These are phyloP conservation scores for Elaeis oleifera DNA, from an alignment of 202 grass and related monocot genomes.

Conservation along the genomic window DNA sequence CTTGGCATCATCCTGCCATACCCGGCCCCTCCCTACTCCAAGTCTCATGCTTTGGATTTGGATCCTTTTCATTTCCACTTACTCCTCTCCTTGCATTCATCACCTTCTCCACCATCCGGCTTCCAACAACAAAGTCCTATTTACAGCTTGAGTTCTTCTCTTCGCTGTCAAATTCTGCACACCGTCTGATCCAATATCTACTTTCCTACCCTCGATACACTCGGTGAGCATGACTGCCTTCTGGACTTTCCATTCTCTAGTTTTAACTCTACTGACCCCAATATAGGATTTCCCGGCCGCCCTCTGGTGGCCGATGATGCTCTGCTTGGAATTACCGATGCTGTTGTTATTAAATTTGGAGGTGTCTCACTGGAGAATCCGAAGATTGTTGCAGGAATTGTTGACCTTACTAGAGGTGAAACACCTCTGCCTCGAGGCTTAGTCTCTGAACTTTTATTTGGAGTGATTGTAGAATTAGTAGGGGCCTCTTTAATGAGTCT, in stretches of 20 bases:
- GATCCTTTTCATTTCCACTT: constrained; percentile 25
- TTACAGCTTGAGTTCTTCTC: not conserved
- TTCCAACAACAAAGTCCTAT: not conserved
- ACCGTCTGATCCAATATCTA: constrained; percentile 11
- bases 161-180: constrained; percentile 6
- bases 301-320: no score
- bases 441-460: constrained; percentile 22
- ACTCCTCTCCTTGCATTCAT: constrained; percentile 27
- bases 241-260: not conserved
- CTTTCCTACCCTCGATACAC: constrained; percentile 1
- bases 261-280: no score
- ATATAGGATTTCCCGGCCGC: no score
- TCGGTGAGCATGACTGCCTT: constrained; percentile 19
- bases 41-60: constrained; percentile 23
- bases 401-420: no score
- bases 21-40: constrained; percentile 22
- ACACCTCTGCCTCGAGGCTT: constrained; percentile 1
- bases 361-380: constrained; percentile 15
- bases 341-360: not conserved
- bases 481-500: not conserved
- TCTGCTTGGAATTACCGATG: not conserved
- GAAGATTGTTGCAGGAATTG: not conserved
- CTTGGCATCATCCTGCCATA: not conserved
- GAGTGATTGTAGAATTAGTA: no score
- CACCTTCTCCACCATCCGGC: not conserved